Evolutionary conservation across 495 filamentous ascomycete species (phyloP).

Genomic region (Neohortaea acidophila): DNA sequence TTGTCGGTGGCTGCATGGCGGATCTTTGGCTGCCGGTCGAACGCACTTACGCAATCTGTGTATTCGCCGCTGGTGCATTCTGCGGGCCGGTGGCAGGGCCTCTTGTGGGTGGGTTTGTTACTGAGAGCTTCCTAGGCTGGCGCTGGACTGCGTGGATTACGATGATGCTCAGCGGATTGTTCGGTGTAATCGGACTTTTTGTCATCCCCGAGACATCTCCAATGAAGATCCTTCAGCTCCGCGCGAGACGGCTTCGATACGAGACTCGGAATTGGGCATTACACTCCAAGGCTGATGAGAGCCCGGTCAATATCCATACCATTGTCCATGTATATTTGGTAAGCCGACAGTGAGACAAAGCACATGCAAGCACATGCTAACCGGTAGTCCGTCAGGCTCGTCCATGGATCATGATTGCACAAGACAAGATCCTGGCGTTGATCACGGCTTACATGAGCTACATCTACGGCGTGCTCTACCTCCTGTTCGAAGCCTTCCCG

Average conservation of each 20-base stretch:
- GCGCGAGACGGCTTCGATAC: slow-evolving; percentile 40
- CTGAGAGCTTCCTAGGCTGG: slow-evolving; percentile 40
- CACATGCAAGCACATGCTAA: too few relatives aligned
- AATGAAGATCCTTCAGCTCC: slow-evolving; percentile 36
- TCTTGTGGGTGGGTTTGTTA: slow-evolving; percentile 32
- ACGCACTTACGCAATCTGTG: slow-evolving; percentile 43
- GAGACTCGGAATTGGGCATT: slow-evolving; percentile 47
- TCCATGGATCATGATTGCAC: slow-evolving; percentile 32
- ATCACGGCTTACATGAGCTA: slow-evolving; percentile 30
- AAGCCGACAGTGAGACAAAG: too few relatives aligned
- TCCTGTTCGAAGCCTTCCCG: slow-evolving; percentile 9
- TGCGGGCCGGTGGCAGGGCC: slow-evolving; percentile 43
- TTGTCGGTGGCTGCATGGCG: slow-evolving; percentile 45
- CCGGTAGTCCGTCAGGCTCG: too few relatives aligned
- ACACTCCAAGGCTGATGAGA: slow-evolving; percentile 43
- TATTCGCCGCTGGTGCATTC: slow-evolving; percentile 41
- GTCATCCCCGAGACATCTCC: slow-evolving; percentile 45
- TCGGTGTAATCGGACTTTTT: slow-evolving; percentile 29
- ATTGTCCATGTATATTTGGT: slow-evolving; percentile 1
- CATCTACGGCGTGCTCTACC: slow-evolving; percentile 20
- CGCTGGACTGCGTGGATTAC: slow-evolving; percentile 30
- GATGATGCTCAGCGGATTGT: not conserved
- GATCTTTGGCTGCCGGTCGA: slow-evolving; percentile 47
- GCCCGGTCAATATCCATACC: slow-evolving; percentile 17
- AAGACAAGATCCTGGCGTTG: slow-evolving; percentile 46